Conservation (phyloP, 1,284 basidiomycete genomes). For the Puccinia horiana region DNA sequence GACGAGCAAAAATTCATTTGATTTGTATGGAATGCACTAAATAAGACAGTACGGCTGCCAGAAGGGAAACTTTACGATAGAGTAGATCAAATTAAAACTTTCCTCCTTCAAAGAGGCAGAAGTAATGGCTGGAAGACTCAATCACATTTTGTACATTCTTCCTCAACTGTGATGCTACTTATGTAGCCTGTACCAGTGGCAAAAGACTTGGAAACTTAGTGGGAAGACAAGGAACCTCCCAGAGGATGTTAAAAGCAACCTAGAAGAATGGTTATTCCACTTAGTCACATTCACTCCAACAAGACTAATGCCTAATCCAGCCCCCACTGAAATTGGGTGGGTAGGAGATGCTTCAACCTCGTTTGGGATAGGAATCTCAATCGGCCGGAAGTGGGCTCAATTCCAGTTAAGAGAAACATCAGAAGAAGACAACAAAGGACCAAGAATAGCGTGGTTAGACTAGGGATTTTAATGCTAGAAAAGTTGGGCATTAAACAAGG, state of each 20-base stretch:
- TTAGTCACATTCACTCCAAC: not conserved
- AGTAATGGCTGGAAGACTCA: not conserved
- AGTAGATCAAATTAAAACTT: not conserved
- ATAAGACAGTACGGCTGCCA: not conserved
- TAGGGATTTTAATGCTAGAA: not conserved
- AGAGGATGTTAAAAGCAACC: not conserved
- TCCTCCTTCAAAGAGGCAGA: not conserved
- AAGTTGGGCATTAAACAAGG: not conserved
- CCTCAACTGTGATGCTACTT: conserved; percentile 10
- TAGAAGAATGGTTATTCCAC: not conserved
- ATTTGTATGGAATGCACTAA: not conserved
- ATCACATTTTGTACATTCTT: not conserved
- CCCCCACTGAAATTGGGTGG: not conserved
- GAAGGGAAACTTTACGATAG: not conserved
- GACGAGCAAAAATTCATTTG: not conserved
- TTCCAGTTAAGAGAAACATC: not conserved
- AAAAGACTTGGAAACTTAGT: not conserved
- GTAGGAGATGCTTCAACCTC: not conserved
- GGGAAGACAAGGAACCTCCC: not conserved
- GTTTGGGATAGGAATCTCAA: not conserved
- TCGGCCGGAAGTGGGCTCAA: not conserved
- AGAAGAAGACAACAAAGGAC: not conserved
- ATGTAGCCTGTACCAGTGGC: not conserved
- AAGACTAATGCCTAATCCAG: not conserved
- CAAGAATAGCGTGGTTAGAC: not conserved